A percentile compares a stretch with the other conserved stretches of the same genome.
Evolutionary conservation across 768 basidiomycete species (phyloP).

Genomic region (Rhizopogon salebrosus): DNA sequence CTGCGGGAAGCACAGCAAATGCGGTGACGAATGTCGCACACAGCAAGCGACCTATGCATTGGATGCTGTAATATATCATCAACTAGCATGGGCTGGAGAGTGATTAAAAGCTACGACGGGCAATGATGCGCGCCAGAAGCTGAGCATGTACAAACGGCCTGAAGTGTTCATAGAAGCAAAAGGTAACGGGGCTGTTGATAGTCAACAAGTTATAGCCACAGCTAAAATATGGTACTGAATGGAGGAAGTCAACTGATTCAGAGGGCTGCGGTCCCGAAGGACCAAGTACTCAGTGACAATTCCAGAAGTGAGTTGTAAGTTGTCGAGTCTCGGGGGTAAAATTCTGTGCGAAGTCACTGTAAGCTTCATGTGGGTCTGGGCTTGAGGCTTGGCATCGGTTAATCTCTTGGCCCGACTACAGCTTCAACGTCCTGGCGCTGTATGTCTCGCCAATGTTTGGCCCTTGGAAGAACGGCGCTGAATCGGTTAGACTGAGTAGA

Average conservation of each 20-base stretch:
- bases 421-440: conserved; percentile 14
- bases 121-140: neutral
- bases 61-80: neutral
- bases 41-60: neutral
- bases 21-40: neutral
- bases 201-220: neutral
- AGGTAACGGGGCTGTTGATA: neutral
- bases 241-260: neutral
- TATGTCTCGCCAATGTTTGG: conserved; percentile 31
- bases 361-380: neutral
- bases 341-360: neutral
- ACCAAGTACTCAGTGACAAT: neutral
- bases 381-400: neutral
- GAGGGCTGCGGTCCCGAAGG: neutral
- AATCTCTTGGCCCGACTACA: conserved; percentile 5
- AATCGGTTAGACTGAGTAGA: conserved; percentile 5
- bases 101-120: neutral
- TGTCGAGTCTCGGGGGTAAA: neutral
- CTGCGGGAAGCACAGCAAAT: neutral
- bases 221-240: neutral
- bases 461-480: conserved; percentile 25
- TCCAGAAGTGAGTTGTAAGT: neutral
- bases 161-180: neutral
- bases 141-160: neutral
- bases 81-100: neutral